These are phyloP conservation scores for Colletotrichum spinosum DNA, from an alignment of 2,329 filamentous ascomycete species.

Conservation along the genomic window DNA sequence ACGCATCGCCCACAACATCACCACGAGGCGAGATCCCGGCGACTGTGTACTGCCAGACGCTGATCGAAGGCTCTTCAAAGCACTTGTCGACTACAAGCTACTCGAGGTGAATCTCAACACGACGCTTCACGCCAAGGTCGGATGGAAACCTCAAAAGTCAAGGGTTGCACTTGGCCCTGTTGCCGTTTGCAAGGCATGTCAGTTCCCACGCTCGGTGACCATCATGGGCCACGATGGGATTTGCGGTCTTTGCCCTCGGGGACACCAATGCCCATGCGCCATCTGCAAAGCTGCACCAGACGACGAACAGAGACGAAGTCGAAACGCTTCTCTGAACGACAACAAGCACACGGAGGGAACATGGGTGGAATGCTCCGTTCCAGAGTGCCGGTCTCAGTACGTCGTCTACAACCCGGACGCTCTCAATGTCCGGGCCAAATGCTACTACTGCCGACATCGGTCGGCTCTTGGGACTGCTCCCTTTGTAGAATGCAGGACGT, in stretches of 20 bases:
- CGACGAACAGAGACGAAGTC: constrained; percentile 39
- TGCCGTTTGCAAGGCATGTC: constrained; percentile 53
- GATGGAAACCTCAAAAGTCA: constrained; percentile 59
- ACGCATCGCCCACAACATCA: constrained; percentile 42
- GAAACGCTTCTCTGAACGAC: constrained; percentile 48
- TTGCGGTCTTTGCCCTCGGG: constrained; percentile 55
- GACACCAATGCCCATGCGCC: constrained; percentile 39
- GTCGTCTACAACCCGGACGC: constrained; percentile 57
- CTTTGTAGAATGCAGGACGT: constrained; percentile 57
- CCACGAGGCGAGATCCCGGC: constrained; percentile 27
- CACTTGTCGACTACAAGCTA: constrained; percentile 58
- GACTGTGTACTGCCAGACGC: constrained; percentile 46
- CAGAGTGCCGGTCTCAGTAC: constrained; percentile 60
- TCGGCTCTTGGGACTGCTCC: constrained; percentile 45
- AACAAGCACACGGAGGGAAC: constrained; percentile 46
- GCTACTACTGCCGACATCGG: constrained; percentile 57
- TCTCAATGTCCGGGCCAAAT: constrained; percentile 60
- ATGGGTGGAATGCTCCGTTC: constrained; percentile 62
- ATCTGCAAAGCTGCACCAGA: constrained; percentile 41
- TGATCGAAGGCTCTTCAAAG: constrained; percentile 57
- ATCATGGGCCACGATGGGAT: constrained; percentile 54
- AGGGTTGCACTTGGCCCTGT: constrained; percentile 56
- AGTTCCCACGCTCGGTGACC: constrained; percentile 61
- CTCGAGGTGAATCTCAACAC: constrained; percentile 59
- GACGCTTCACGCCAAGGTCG: constrained; percentile 54